Evolutionary conservation across 2,329 filamentous ascomycete species (phyloP), one percentile per base, ranked within the genome.

Genomic region (Colletotrichum australisinense): DNA sequence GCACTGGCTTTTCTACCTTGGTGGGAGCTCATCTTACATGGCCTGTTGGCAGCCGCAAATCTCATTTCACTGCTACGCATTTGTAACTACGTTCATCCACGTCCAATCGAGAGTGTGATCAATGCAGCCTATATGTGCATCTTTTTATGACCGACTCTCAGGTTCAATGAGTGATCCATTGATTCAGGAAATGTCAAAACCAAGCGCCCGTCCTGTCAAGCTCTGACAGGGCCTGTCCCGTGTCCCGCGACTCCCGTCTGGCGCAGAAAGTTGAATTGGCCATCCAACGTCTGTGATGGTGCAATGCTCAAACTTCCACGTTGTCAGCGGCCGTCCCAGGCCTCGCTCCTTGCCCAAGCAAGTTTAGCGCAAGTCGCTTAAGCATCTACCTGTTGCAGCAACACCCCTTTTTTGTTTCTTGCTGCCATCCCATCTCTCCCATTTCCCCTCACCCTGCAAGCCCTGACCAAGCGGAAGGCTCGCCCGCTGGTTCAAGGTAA

Each of bases 381-480:
- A 22, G 35, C 46, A 67, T 49, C 30, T 49, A 60, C 53, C 30
- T 70, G 66, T 57, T 65, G 53, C 62, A 49, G 38, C 46, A 53
- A 64, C 53, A 72, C 68, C 53, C 59, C 55, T 22, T 49, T 49
- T 49, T 49, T 22, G 19, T 49, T 49, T 49, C 38, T 26, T 67
- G 67, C 72, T 72, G 72, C 62, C 71, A 73, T 73, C 71, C 67
- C 67, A 72, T 73, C 32, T 42, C 38, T 73, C 67, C 67, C 67
- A 58, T 64, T n/a, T 71, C 55, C 28, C 42, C 59, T 60, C 66
- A 64, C 66, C 59, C 70, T 60, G 64, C 30, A 55, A 64, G 66
- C 67, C 59, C 60, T 69, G 70, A 69, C 57, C 46, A 24, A 28
- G 46, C 42, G 32, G 52, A n/a, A 60, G 69, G 66, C 59, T 64